Percentiles rank a stretch among this genome's conserved stretches.
Conservation (phyloP, 768 basidiomycete species). For the Lyophyllum atratum region DNA sequence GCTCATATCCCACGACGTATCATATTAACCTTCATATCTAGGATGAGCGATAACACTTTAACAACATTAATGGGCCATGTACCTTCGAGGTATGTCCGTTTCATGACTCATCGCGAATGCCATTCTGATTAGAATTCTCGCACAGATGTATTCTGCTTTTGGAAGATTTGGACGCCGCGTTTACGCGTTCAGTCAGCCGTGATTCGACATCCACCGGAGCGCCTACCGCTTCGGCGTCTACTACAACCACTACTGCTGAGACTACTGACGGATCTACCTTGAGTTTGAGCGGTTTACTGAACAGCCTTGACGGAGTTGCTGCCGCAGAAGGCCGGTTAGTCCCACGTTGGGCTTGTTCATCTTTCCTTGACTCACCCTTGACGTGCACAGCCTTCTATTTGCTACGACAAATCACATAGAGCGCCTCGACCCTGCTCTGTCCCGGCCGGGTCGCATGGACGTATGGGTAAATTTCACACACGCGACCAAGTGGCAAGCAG, state of each 20-base stretch:
- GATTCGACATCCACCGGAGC: conserved; percentile 77
- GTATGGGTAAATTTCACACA: conserved; percentile 92
- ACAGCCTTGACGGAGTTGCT: conserved; percentile 85
- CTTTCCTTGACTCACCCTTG: conserved; percentile 13
- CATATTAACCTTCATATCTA: conserved; percentile 30
- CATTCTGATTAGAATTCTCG: conserved; percentile 16
- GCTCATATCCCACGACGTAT: not conserved
- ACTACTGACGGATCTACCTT: conserved; percentile 78
- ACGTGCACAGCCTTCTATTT: conserved; percentile 66
- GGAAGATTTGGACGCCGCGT: conserved; percentile 92
- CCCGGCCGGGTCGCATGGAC: conserved; percentile 88
- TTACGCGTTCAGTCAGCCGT: conserved; percentile 85
- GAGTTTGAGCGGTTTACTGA: conserved; percentile 82
- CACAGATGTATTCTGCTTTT: conserved; percentile 86
- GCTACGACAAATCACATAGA: conserved; percentile 95
- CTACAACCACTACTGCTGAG: conserved; percentile 44
- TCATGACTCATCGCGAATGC: conserved; percentile 2
- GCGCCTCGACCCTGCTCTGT: conserved; percentile 86
- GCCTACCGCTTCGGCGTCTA: conserved; percentile 51
- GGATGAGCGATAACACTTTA: conserved; percentile 90
- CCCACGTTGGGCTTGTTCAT: conserved; percentile 3
- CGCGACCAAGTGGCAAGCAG: conserved; percentile 91
- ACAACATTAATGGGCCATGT: conserved; percentile 88
- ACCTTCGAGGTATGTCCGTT: conserved; percentile 64
- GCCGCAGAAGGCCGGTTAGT: conserved; percentile 84